These are phyloP conservation scores for Capniomyces stellatus DNA, from an alignment of 371 early-diverging fungal species.

Conservation along the genomic window DNA sequence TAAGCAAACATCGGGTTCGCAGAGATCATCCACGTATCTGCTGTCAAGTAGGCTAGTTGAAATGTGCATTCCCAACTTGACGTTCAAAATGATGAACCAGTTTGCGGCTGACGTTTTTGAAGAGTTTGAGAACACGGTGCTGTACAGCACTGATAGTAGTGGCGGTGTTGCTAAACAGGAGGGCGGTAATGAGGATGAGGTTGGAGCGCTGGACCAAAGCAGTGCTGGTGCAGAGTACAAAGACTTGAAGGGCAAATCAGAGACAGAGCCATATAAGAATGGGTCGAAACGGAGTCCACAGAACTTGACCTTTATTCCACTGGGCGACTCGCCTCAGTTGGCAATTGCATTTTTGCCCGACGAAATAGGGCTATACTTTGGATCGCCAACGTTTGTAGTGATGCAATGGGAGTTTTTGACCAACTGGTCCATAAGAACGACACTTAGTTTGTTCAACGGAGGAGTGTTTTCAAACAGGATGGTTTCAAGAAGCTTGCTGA, in stretches of 20 bases:
- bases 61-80: background rate
- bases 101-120: background rate
- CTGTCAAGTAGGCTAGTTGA: background rate
- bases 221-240: background rate
- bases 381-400: slow-evolving; percentile 14
- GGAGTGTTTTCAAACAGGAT: slow-evolving; percentile 14
- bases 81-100: background rate
- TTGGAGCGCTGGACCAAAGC: background rate
- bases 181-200: background rate
- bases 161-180: background rate
- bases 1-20: background rate
- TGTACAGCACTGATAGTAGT: background rate
- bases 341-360: slow-evolving; percentile 20
- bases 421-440: slow-evolving; percentile 21
- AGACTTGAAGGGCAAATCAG: background rate
- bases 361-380: slow-evolving; percentile 11
- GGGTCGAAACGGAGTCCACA: background rate
- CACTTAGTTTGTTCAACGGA: slow-evolving; percentile 20
- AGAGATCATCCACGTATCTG: background rate
- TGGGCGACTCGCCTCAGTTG: background rate
- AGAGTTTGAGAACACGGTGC: background rate
- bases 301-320: background rate
- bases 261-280: too few species aligned
- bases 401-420: slow-evolving; percentile 21
- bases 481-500: slow-evolving; percentile 14